Evolutionary conservation across 73 alveolate species (phyloP), one percentile per base, ranked within the genome.

Genomic region (Blepharisma stoltei): DNA sequence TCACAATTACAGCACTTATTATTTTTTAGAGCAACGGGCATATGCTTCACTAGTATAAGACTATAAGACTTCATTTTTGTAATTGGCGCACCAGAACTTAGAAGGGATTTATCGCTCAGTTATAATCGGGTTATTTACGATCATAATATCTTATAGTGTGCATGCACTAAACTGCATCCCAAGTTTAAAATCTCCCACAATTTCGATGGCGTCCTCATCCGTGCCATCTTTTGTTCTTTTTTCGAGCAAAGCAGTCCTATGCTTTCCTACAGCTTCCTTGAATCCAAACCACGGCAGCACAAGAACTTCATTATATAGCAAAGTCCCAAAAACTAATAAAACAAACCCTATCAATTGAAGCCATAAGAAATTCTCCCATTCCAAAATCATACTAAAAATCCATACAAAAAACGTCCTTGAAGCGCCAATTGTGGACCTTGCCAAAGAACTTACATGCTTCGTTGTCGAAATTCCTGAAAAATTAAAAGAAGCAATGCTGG

Each of bases 331-430:
- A 6, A 93, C 96, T 20, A 94, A 43, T 48, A 96, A 60, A 6
- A 88, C 44, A 60, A 92, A 96, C 8, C 99, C 99, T 44, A 85
- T 71, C 32, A 96, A 81, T 85, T 96, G 95, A 5, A 90, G 85
- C 77, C 67, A 43, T 54, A 80, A 32, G 81, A 96, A 96, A 23
- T 67, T 14, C 71, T 96, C 99, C 71, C 89, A 54, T 41, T 97
- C 94, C 41, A 88, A 78, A 32, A 77, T 79, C 9, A 86, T 90
- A 53, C 90, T 83, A 54, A 89, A 77, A 45, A 82, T 54, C 98
- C 99, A 95, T 70, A 95, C 95, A 65, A 91, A 86, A 68, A 87
- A 79, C 0, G 95, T 92, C 70, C 97, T 92, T 3, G 90, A 86
- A 9, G 92, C 88, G 82, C 88, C 90, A 14, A 89, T 89, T 21